These are phyloP conservation scores for Quercus agrifolia DNA, from an alignment of 306 rosid genomes.

Conservation along the genomic window DNA sequence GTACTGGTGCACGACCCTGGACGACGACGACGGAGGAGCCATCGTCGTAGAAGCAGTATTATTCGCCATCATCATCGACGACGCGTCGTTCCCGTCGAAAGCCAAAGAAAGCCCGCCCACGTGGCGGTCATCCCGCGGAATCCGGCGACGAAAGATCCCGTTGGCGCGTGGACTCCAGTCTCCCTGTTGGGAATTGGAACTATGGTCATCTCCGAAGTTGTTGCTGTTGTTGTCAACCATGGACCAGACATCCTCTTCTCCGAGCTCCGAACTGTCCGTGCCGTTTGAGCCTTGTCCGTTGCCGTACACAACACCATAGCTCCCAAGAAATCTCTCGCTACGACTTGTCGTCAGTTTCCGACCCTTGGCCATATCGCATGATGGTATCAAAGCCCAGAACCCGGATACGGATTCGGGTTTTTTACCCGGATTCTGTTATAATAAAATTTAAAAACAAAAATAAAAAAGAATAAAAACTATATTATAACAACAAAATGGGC, in stretches of 20 bases:
- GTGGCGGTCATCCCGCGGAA: slow-evolving; percentile 28
- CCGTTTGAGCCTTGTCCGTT: slow-evolving; percentile 30
- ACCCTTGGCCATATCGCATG: slow-evolving; percentile 77
- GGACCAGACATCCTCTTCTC: slow-evolving; percentile 86
- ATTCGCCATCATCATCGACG: too few species aligned
- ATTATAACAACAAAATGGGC: slow-evolving; percentile 14
- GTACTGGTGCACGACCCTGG: slow-evolving; percentile 76
- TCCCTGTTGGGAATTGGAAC: neutral
- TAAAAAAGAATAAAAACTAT: neutral
- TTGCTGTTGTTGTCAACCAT: slow-evolving; percentile 30
- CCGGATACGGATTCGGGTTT: slow-evolving; percentile 21
- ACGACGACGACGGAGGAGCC: slow-evolving; percentile 23
- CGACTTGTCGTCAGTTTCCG: slow-evolving; percentile 69
- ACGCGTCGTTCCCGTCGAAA: slow-evolving; percentile 36
- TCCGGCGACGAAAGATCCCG: slow-evolving; percentile 23
- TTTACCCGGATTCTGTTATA: slow-evolving; percentile 2
- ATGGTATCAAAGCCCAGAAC: slow-evolving; percentile 17
- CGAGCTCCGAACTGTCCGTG: slow-evolving; percentile 57
- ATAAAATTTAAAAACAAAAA: neutral
- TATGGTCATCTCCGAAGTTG: too few species aligned
- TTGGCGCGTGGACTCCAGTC: slow-evolving; percentile 33
- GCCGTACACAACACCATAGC: slow-evolving; percentile 38
- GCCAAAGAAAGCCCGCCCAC: slow-evolving; percentile 72
- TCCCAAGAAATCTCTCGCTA: slow-evolving; percentile 73
- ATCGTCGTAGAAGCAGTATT: neutral